A percentile compares a stretch with the other conserved stretches of the same genome.
Conservation (phyloP, 1,284 basidiomycete genomes). For the Ceratobasidium theobromae region DNA sequence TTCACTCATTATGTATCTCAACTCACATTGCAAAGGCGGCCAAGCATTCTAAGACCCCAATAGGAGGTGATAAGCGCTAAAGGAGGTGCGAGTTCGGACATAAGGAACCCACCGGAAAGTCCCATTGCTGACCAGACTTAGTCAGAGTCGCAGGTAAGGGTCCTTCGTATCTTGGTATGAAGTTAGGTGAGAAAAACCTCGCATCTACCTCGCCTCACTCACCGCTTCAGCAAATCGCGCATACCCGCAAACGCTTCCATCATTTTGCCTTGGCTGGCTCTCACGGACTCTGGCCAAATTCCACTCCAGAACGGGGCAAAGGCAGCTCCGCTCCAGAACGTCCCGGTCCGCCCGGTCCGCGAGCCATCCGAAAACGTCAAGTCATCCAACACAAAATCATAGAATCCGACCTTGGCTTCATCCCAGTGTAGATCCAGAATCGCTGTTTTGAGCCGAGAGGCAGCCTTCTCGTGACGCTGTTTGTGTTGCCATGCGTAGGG, state of each 20-base stretch:
- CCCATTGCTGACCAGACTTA: conserved; percentile 82
- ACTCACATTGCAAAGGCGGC: conserved; percentile 72
- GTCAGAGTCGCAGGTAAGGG: conserved; percentile 74
- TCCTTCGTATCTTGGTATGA: conserved; percentile 67
- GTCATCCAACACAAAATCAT: conserved; percentile 66
- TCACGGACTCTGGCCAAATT: conserved; percentile 76
- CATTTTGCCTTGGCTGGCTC: conserved; percentile 59
- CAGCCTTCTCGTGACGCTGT: conserved; percentile 51
- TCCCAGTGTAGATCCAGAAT: conserved; percentile 90
- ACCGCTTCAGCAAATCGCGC: conserved; percentile 65
- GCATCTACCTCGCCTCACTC: not conserved
- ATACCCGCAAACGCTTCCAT: conserved; percentile 73
- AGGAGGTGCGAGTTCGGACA: conserved; percentile 33
- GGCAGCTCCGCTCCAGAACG: conserved; percentile 68
- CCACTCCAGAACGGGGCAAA: conserved; percentile 88
- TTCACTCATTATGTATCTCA: not conserved
- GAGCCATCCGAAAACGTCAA: conserved; percentile 54
- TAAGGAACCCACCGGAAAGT: conserved; percentile 36
- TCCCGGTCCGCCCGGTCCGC: conserved; percentile 48
- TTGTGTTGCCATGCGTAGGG: conserved; percentile 35
- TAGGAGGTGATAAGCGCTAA: conserved; percentile 42
- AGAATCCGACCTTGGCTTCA: conserved; percentile 75
- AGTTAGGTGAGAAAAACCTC: too few species aligned
- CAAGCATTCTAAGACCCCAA: conserved; percentile 48
- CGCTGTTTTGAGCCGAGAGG: conserved; percentile 56